Evolutionary conservation across 495 filamentous ascomycete species (phyloP).

Genomic region (Aspergillus wentii): DNA sequence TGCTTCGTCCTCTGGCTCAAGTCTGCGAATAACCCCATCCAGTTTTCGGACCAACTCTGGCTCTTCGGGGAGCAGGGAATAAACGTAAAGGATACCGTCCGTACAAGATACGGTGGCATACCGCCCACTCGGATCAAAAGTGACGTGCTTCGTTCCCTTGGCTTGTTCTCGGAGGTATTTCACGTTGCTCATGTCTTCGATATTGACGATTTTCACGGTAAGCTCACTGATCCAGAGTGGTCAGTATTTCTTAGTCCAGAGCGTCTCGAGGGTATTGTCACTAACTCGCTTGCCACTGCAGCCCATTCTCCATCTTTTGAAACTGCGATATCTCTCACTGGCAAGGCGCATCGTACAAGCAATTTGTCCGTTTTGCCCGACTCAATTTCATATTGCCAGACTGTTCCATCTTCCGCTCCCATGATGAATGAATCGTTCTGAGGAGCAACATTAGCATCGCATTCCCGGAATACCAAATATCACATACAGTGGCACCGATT

Average conservation of each 20-base stretch:
- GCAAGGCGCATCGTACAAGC: conserved; percentile 74
- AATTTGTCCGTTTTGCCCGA: conserved; percentile 74
- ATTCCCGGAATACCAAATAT: no score
- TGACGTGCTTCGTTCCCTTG: conserved; percentile 82
- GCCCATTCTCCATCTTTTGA: conserved; percentile 82
- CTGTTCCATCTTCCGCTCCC: conserved; percentile 89
- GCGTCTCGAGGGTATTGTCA: no score
- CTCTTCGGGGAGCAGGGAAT: conserved; percentile 74
- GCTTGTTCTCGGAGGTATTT: conserved; percentile 74
- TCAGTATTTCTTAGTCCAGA: no score
- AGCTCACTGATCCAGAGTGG: conserved; percentile 58
- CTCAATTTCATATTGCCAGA: conserved; percentile 76
- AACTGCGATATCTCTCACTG: conserved; percentile 79
- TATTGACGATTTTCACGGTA: conserved; percentile 80
- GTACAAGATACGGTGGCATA: conserved; percentile 78
- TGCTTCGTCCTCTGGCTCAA: conserved; percentile 74
- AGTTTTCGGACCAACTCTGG: conserved; percentile 76
- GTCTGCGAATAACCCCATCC: conserved; percentile 74
- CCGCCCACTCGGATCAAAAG: conserved; percentile 78
- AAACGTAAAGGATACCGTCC: conserved; percentile 83
- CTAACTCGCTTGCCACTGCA: conserved; percentile 88
- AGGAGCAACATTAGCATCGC: no score
- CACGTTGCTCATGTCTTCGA: conserved; percentile 67
- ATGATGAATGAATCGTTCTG: conserved; percentile 79
- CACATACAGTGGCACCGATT: conserved; percentile 65